A percentile compares a stretch with the other conserved stretches of the same genome.
Evolutionary conservation across 148 eudicot species (phyloP).

Genomic region (Cornus kousa): DNA sequence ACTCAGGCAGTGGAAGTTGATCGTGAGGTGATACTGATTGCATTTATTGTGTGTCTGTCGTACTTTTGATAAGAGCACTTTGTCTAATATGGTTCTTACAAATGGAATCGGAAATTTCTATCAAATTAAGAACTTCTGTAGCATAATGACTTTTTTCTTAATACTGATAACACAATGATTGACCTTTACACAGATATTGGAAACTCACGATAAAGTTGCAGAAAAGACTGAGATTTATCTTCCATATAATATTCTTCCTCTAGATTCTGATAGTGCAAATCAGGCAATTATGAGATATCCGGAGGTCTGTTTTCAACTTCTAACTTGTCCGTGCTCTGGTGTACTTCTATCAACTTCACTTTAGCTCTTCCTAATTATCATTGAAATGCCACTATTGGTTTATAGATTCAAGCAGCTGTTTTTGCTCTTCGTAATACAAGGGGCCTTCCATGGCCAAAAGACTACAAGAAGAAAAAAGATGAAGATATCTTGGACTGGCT

Average conservation of each 20-base stretch:
- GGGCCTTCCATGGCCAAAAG: conserved; percentile 99
- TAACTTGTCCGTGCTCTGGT: neutral
- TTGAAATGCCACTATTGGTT: conserved; percentile 5
- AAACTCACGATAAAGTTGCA: conserved; percentile 94
- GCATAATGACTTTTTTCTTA: neutral
- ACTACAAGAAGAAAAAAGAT: conserved; percentile 89
- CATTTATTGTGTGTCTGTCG: neutral
- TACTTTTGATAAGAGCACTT: neutral
- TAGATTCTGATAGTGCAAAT: conserved; percentile 97
- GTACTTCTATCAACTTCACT: neutral
- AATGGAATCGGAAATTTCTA: neutral
- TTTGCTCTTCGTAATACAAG: conserved; percentile 90
- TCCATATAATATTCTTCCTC: conserved; percentile 96
- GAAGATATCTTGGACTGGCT: conserved; percentile 99
- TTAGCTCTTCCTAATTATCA: neutral
- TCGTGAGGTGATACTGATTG: conserved; percentile 64
- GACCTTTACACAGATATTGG: conserved; percentile 58
- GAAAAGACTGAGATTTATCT: conserved; percentile 88
- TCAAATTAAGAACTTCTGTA: neutral
- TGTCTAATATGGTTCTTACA: conserved; percentile 11
- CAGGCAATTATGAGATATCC: conserved; percentile 98
- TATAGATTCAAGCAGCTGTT: conserved; percentile 94
- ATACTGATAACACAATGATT: neutral
- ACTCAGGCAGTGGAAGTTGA: conserved; percentile 94
- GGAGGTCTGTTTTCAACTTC: conserved; percentile 50